Base-by-base conservation (phyloP, 2,329 filamentous ascomycete genomes). In the Grosmannia huntii region DNA sequence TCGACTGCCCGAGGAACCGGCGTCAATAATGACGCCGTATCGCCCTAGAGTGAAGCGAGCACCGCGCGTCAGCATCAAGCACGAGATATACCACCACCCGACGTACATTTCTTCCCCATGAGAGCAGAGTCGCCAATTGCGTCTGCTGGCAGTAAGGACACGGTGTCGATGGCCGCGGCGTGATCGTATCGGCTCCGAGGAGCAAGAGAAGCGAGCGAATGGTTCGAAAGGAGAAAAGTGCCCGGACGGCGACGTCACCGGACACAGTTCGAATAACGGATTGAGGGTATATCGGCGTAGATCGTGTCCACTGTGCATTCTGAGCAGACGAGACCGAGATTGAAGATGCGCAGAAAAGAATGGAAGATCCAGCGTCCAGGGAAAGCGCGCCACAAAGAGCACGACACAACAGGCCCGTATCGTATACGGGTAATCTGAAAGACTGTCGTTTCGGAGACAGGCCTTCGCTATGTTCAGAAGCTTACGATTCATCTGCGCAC, bases 11-110 rank as follows among this genome's bases (percentile, higher is more conserved):
- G 94, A 97, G 72, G 94, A 97, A 65, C 94, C 94, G 70, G 94
- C 94, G 80, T 99, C 94, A 68, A 99, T 82, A 69, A 99, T 91
- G 66, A 97, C 89, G 69, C 91, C 94, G 79, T 95, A 96, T 75
- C 82, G 80, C 68, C 78, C 80, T 83, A 55, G 54, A 44, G n/a
- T 23, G 44, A 5, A 33, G 60, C 14, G n/a, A 19, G 38, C 14
- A 16, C 38, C 5, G 38, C 5, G 14, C 25, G 53, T 49, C 19
- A 49, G 54, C 41, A 48, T n/a, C 38, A 16, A 61, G 60, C 54
- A 55, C 53, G 1, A 21, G 14, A 21, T 12, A 16, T 25, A 23
- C 11, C 46, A 14, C 49, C 23, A 9, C 25, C 49, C 9, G 11
- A 31, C 60, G 21, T 56, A 62, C 60, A 57, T 57, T 60, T 62